These are phyloP conservation scores for Atkinsonella texensis DNA, from an alignment of 2,329 filamentous ascomycete genomes.

Conservation along the genomic window DNA sequence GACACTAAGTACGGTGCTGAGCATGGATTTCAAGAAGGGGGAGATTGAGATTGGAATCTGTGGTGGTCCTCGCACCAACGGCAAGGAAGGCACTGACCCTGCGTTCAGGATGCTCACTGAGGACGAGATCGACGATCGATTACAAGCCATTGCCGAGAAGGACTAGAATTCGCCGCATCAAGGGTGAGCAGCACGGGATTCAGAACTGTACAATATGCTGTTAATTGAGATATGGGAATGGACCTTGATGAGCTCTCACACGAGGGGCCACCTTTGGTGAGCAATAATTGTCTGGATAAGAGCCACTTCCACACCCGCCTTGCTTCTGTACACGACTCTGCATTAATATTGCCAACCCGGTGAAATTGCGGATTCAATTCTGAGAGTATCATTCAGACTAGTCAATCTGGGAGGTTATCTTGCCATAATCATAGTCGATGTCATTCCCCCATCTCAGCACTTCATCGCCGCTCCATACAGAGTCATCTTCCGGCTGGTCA, in stretches of 20 bases:
- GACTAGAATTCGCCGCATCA: constrained; percentile 47
- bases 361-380: too few relatives aligned
- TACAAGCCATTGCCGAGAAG: constrained; percentile 98
- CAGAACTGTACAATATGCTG: background rate
- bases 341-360: too few relatives aligned
- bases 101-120: constrained; percentile 83
- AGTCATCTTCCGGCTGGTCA: too few relatives aligned
- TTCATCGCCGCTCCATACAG: background rate
- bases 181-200: background rate
- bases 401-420: background rate
- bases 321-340: background rate
- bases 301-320: too few relatives aligned
- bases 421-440: background rate
- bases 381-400: too few relatives aligned
- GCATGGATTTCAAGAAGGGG: constrained; percentile 99
- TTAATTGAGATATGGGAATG: constrained; percentile 1
- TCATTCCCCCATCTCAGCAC: background rate
- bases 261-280: background rate
- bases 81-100: constrained; percentile 67
- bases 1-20: constrained; percentile 88
- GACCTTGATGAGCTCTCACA: background rate
- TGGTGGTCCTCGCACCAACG: constrained; percentile 72
- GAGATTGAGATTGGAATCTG: constrained; percentile 98
- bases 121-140: constrained; percentile 95
- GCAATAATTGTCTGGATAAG: background rate